phyloP scores from a whole-genome alignment of 1,139 yeast species.

The Casaregolazyma lundiana region DNA sequence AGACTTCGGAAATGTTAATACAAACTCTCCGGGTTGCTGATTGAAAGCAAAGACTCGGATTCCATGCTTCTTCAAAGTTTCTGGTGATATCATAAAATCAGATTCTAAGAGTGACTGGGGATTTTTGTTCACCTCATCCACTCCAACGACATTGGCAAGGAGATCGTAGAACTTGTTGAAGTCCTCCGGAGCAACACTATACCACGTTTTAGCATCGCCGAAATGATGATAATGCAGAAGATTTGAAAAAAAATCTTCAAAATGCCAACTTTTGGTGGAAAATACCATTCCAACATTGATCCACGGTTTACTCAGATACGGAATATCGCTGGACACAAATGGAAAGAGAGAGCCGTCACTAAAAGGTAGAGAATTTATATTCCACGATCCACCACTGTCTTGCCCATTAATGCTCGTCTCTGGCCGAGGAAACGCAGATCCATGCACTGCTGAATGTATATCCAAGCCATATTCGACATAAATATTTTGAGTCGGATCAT shows the following conservation, averaged over 20 bases:
- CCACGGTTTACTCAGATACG: constrained; percentile 40
- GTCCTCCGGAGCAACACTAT: constrained; percentile 65
- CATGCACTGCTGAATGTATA: constrained; percentile 42
- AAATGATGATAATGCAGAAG: constrained; percentile 57
- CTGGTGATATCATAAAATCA: constrained; percentile 77
- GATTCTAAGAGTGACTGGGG: constrained; percentile 83
- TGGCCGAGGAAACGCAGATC: constrained; percentile 47
- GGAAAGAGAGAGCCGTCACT: constrained; percentile 48
- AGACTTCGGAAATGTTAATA: constrained; percentile 79
- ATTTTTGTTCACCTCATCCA: constrained; percentile 69
- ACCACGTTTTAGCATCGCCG: constrained; percentile 70
- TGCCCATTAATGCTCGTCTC: constrained; percentile 27
- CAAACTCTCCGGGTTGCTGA: constrained; percentile 79
- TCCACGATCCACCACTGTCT: constrained; percentile 53
- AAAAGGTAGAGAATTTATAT: constrained; percentile 57
- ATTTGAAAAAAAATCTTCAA: constrained; percentile 69
- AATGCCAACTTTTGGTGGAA: constrained; percentile 62
- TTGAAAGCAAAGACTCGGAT: constrained; percentile 68
- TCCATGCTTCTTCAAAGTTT: constrained; percentile 46
- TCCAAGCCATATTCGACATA: constrained; percentile 48
- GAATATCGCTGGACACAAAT: constrained; percentile 39
- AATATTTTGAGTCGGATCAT: constrained; percentile 33
- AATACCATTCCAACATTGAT: constrained; percentile 60
- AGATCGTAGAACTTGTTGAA: constrained; percentile 45
- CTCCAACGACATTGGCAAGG: constrained; percentile 39